Conservation (phyloP, 2,329 filamentous ascomycete species). For the Trematosphaeria pertusa region DNA sequence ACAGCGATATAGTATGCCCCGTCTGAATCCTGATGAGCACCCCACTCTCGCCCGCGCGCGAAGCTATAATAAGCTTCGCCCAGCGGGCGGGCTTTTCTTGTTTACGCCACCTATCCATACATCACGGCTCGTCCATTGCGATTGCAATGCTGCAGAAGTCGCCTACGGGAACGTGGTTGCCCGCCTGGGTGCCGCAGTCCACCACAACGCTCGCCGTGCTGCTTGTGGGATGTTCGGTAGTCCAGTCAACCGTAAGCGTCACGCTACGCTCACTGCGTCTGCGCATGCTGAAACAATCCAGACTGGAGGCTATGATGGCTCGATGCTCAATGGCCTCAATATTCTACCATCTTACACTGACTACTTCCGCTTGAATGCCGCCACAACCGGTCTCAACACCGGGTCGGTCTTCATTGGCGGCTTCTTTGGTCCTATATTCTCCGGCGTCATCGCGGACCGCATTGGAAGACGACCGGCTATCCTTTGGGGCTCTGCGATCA, state of each 20-base stretch:
- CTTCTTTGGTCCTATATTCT: background rate
- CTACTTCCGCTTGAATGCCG: slow-evolving; percentile 7
- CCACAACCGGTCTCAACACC: slow-evolving; percentile 7
- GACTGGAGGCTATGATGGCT: slow-evolving; percentile 6
- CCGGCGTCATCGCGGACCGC: too few relatives aligned
- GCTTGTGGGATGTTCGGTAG: slow-evolving; percentile 56
- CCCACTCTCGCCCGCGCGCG: background rate
- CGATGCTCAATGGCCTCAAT: slow-evolving; percentile 8
- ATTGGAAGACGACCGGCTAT: slow-evolving; percentile 7
- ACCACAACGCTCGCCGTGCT: slow-evolving; percentile 10
- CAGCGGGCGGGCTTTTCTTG: slow-evolving; percentile 9
- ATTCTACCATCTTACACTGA: slow-evolving; percentile 8
- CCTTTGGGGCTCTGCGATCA: background rate
- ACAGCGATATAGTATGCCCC: too few relatives aligned
- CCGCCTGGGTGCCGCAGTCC: slow-evolving; percentile 11
- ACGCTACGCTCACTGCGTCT: too few relatives aligned
- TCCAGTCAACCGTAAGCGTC: slow-evolving; percentile 33
- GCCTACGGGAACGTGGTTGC: slow-evolving; percentile 14
- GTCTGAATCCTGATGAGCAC: background rate
- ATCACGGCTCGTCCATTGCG: background rate
- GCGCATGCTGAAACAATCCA: background rate
- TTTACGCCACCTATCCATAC: slow-evolving; percentile 1
- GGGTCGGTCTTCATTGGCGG: slow-evolving; percentile 5
- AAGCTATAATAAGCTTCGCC: slow-evolving; percentile 8
- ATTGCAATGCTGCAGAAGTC: slow-evolving; percentile 8